Evolutionary conservation across 2,329 filamentous ascomycete species (phyloP).

Genomic region (Cadophora gregata): DNA sequence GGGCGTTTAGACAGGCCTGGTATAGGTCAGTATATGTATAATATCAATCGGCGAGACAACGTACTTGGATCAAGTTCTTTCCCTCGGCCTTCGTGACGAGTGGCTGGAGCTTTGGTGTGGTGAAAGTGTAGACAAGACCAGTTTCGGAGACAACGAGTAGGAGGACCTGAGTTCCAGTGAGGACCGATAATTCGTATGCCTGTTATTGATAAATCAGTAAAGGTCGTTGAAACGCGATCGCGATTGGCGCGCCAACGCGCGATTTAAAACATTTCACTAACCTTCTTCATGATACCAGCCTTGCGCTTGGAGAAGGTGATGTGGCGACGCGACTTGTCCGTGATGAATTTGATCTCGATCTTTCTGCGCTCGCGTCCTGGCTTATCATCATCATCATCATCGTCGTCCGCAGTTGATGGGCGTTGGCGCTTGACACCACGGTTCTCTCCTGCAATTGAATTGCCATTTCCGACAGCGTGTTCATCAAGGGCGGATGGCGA

Average conservation of each 20-base stretch:
- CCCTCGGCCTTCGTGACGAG: constrained; percentile 98
- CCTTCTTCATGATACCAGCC: constrained; percentile 99
- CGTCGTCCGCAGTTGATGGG: constrained; percentile 84
- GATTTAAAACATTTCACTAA: constrained; percentile 53
- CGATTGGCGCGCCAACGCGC: constrained; percentile 37
- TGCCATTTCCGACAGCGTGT: constrained; percentile 77
- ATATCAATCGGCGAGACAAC: constrained; percentile 18
- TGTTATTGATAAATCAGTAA: constrained; percentile 48
- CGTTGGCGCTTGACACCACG: constrained; percentile 91
- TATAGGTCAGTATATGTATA: constrained; percentile 44
- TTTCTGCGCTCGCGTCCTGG: constrained; percentile 96
- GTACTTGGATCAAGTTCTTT: constrained; percentile 98
- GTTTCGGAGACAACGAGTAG: constrained; percentile 97
- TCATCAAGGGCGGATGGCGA: constrained; percentile 78
- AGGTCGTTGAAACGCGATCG: constrained; percentile 29
- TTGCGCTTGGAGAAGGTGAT: constrained; percentile 99
- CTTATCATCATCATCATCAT: constrained; percentile 98
- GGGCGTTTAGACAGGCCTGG: constrained; percentile 94
- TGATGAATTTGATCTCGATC: constrained; percentile 99
- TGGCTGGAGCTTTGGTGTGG: constrained; percentile 96
- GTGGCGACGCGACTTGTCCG: constrained; percentile 98
- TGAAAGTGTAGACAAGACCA: constrained; percentile 97
- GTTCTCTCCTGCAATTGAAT: constrained; percentile 61
- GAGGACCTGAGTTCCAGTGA: constrained; percentile 96
- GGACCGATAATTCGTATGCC: constrained; percentile 97